Conservation (phyloP, 2,329 filamentous ascomycete genomes). For the Gliomastix tumulicola region DNA sequence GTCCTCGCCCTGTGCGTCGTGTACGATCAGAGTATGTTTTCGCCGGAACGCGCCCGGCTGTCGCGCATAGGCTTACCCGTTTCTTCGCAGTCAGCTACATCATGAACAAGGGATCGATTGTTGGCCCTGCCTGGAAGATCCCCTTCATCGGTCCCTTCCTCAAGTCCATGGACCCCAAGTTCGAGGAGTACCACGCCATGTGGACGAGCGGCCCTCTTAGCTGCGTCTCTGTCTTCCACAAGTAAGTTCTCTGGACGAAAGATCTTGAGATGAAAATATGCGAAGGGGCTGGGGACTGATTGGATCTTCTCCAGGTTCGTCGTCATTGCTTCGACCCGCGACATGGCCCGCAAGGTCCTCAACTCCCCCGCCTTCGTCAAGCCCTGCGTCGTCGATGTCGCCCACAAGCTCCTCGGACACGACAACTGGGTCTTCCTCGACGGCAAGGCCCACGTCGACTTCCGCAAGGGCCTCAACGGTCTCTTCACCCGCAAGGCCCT, state of each 20-base stretch:
- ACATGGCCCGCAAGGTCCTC: constrained; percentile 94
- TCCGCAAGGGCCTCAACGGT: constrained; percentile 91
- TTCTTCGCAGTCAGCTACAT: constrained; percentile 61
- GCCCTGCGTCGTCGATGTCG: constrained; percentile 91
- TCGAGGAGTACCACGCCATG: constrained; percentile 84
- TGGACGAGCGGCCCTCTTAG: constrained; percentile 88
- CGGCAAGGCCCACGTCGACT: constrained; percentile 90
- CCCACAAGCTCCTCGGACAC: constrained; percentile 84
- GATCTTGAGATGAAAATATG: too few relatives aligned
- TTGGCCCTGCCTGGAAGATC: constrained; percentile 67
- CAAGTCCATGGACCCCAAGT: constrained; percentile 85
- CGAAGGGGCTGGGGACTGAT: too few relatives aligned
- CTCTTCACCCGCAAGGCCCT: constrained; percentile 90
- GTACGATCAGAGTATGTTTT: constrained; percentile 86
- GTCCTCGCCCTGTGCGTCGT: constrained; percentile 64
- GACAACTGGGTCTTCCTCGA: constrained; percentile 98
- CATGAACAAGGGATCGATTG: constrained; percentile 67
- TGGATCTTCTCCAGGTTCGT: constrained; percentile 75
- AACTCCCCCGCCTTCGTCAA: constrained; percentile 90
- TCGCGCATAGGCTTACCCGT: constrained; percentile 2
- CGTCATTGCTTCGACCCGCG: constrained; percentile 89
- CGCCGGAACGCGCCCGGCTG: too few relatives aligned
- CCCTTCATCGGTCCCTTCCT: constrained; percentile 95
- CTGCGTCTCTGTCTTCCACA: constrained; percentile 98
- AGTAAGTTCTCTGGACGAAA: constrained; percentile 59